Percentiles rank a stretch among this genome's conserved stretches.
Evolutionary conservation across 495 filamentous ascomycete species (phyloP).

Genomic region (Darksidea phi): DNA sequence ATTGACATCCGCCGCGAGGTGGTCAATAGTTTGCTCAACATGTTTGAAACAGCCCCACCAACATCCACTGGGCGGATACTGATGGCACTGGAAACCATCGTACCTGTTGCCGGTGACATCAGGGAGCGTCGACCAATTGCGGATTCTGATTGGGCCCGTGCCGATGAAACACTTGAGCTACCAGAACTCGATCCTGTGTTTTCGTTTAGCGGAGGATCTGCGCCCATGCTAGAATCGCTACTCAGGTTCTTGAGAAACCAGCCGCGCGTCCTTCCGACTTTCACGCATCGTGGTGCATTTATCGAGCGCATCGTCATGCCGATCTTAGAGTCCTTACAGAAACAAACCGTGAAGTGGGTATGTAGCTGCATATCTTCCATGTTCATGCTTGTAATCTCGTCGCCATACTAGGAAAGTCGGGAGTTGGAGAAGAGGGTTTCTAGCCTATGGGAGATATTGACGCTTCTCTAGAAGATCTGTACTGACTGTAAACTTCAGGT

Average conservation of each 20-base stretch:
- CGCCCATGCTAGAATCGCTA: constrained; percentile 5
- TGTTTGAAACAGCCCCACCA: constrained; percentile 28
- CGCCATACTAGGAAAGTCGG: too few species aligned
- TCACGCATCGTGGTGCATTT: constrained; percentile 5
- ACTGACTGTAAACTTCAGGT: background rate
- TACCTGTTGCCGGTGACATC: constrained; percentile 43
- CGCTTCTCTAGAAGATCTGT: too few species aligned
- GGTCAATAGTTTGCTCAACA: constrained; percentile 40
- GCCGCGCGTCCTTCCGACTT: background rate
- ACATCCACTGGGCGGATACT: constrained; percentile 34
- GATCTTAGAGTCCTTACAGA: constrained; percentile 9
- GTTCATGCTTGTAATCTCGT: too few species aligned
- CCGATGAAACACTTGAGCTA: constrained; percentile 19
- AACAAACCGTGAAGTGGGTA: constrained; percentile 11
- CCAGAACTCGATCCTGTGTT: constrained; percentile 16
- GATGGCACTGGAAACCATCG: constrained; percentile 33
- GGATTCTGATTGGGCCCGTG: constrained; percentile 39
- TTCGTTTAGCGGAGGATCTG: background rate
- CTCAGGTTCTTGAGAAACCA: background rate
- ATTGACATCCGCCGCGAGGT: constrained; percentile 41
- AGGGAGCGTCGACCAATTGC: constrained; percentile 37
- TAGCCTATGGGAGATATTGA: too few species aligned
- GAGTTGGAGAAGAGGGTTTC: too few species aligned
- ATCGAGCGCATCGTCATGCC: constrained; percentile 24
- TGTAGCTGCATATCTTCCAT: too few species aligned